Evolutionary conservation across 2,329 filamentous ascomycete genomes (phyloP).

Genomic region (Diaporthe amygdali): DNA sequence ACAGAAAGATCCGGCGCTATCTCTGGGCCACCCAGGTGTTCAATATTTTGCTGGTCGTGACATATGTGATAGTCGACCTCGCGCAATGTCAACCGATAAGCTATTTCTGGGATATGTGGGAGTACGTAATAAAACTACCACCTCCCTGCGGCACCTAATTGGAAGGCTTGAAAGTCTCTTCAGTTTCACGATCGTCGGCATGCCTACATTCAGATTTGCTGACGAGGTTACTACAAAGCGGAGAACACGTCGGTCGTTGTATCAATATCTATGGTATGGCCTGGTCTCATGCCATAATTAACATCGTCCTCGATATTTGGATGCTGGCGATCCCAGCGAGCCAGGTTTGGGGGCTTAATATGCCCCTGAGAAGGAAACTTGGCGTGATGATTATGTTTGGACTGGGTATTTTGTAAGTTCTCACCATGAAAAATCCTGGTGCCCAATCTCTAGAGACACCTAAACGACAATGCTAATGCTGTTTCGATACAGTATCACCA

Average conservation of each 20-base stretch:
- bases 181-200: neutral
- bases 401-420: slow-evolving; percentile 8
- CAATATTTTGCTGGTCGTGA: neutral
- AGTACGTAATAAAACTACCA: too few relatives aligned
- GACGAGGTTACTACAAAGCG: neutral
- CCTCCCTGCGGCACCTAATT: too few relatives aligned
- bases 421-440: neutral
- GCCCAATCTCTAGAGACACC: neutral
- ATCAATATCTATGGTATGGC: slow-evolving; percentile 6
- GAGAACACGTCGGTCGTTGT: neutral
- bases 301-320: slow-evolving; percentile 4
- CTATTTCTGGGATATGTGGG: slow-evolving; percentile 13
- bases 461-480: neutral
- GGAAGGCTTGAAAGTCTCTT: too few relatives aligned
- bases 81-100: neutral
- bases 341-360: neutral
- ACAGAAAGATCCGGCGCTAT: neutral
- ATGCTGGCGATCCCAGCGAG: slow-evolving; percentile 8
- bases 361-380: slow-evolving; percentile 8
- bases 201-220: neutral
- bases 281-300: slow-evolving; percentile 16
- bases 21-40: slow-evolving; percentile 12
- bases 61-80: neutral
- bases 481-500: neutral
- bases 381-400: slow-evolving; percentile 13